These are phyloP conservation scores for Echeveria elegans DNA, from an alignment of 164 flowering plant genomes.

Conservation along the genomic window DNA sequence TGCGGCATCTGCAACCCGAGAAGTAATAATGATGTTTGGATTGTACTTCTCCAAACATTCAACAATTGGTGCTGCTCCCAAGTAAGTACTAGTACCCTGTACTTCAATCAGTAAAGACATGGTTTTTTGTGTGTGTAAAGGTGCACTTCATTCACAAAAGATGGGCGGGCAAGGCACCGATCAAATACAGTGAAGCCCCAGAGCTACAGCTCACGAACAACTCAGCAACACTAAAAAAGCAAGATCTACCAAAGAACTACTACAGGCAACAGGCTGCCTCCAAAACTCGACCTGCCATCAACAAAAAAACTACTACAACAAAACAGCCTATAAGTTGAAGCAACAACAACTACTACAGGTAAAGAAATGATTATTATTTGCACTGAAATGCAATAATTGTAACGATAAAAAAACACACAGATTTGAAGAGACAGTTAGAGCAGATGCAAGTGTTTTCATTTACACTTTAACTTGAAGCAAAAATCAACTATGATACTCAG, in stretches of 20 bases:
- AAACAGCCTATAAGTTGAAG: no score
- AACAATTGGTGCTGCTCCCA: conserved; percentile 94
- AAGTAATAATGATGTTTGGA: conserved; percentile 77
- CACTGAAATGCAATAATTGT: background rate
- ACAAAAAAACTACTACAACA: no score
- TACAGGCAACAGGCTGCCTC: no score
- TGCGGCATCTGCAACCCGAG: conserved; percentile 93
- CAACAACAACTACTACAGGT: no score
- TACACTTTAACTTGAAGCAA: background rate
- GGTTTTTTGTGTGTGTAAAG: no score
- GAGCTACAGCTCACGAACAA: no score
- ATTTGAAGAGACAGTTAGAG: background rate
- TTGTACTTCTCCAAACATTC: conserved; percentile 73
- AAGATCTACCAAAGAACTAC: no score
- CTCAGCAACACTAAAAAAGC: background rate
- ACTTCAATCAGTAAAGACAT: conserved; percentile 11
- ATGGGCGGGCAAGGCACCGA: no score
- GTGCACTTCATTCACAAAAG: no score
- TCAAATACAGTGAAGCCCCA: no score
- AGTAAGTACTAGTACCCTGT: conserved; percentile 82
- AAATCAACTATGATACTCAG: background rate
- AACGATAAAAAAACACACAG: background rate
- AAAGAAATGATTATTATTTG: no score
- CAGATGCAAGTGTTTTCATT: conserved; percentile 13
- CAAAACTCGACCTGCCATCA: no score